These are phyloP conservation scores for Paxillus ammoniavirescens DNA, from an alignment of 768 basidiomycete genomes.

Conservation along the genomic window DNA sequence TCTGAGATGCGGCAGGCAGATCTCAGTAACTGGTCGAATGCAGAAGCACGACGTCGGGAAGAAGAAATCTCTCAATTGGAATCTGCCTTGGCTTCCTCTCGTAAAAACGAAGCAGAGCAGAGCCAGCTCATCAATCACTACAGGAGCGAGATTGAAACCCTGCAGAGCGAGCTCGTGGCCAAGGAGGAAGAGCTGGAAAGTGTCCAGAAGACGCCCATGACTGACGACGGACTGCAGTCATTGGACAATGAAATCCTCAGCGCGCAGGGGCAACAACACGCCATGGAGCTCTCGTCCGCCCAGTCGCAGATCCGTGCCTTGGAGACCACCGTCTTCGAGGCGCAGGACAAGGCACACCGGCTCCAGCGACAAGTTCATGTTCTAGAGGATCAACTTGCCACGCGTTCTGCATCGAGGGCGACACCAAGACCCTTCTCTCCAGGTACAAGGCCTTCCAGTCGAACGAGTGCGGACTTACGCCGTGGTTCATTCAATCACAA, in stretches of 20 bases:
- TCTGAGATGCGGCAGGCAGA: conserved; percentile 52
- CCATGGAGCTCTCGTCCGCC: conserved; percentile 75
- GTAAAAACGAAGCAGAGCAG: conserved; percentile 55
- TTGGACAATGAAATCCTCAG: conserved; percentile 75
- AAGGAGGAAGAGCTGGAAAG: conserved; percentile 69
- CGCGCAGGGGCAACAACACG: conserved; percentile 69
- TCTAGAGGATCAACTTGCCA: conserved; percentile 64
- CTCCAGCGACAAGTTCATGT: conserved; percentile 65
- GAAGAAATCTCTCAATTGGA: conserved; percentile 55
- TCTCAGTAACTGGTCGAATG: conserved; percentile 54
- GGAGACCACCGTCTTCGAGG: conserved; percentile 71
- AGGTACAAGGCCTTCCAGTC: conserved; percentile 42
- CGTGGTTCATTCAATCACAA: conserved; percentile 34
- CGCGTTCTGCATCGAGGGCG: conserved; percentile 42
- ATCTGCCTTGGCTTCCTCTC: conserved; percentile 50
- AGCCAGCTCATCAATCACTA: conserved; percentile 60
- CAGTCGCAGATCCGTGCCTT: conserved; percentile 78
- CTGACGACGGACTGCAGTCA: conserved; percentile 44
- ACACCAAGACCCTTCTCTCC: conserved; percentile 50
- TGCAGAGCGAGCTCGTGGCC: conserved; percentile 56
- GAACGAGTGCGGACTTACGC: conserved; percentile 37
- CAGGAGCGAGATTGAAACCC: conserved; percentile 68
- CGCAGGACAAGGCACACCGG: conserved; percentile 64
- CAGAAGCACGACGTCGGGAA: conserved; percentile 43
- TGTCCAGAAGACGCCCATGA: conserved; percentile 44